Percentiles rank a stretch among this genome's conserved stretches.
phyloP scores from a whole-genome alignment of 2,329 filamentous ascomycete species.

The Biscogniauxia marginata region DNA sequence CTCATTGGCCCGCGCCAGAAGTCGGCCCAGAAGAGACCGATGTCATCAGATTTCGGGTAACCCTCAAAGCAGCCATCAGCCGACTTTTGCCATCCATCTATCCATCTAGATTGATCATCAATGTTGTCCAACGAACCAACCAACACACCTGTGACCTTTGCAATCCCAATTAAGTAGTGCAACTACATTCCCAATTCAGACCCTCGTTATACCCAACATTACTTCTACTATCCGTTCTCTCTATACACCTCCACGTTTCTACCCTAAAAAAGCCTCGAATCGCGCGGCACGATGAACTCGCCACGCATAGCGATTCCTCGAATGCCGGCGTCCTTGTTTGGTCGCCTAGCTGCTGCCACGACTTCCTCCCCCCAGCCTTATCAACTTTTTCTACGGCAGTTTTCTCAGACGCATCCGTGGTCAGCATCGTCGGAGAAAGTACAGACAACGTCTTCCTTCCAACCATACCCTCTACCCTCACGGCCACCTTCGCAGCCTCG shows the following conservation, averaged over 20 bases:
- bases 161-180: background rate
- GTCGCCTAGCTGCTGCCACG: constrained; percentile 35
- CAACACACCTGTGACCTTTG: background rate
- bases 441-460: constrained; percentile 40
- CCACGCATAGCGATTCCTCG: constrained; percentile 35
- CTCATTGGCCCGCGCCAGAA: constrained; percentile 39
- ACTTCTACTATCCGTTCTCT: background rate
- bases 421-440: constrained; percentile 29
- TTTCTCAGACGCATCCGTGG: constrained; percentile 35
- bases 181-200: background rate
- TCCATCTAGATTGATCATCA: background rate
- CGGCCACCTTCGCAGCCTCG: constrained; percentile 40
- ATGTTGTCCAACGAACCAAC: background rate
- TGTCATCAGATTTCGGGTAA: constrained; percentile 27
- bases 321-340: constrained; percentile 27
- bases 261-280: background rate
- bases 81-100: constrained; percentile 26
- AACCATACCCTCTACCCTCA: constrained; percentile 50
- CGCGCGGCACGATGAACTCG: constrained; percentile 42
- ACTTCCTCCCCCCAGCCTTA: constrained; percentile 40
- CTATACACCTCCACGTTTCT: background rate
- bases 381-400: constrained; percentile 41
- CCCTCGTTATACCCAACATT: background rate
- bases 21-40: constrained; percentile 30
- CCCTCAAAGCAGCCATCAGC: constrained; percentile 26